Conservation (phyloP, 2,329 filamentous ascomycete species). For the Diplodia intermedia region DNA sequence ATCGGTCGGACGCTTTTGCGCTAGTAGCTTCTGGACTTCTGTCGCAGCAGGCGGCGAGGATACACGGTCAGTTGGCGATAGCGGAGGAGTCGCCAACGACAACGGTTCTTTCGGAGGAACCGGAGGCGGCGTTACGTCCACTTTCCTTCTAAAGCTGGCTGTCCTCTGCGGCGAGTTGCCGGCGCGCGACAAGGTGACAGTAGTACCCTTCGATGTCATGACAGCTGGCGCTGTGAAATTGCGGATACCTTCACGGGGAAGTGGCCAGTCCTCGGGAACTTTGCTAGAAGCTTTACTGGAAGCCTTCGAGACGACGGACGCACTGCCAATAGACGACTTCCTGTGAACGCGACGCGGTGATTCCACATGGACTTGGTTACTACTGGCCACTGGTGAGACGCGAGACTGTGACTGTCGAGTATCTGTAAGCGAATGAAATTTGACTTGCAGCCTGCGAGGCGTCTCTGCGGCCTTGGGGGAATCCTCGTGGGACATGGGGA, state of each 20-base stretch:
- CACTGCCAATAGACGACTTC: slow-evolving; percentile 11
- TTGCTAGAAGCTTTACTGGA: slow-evolving; percentile 19
- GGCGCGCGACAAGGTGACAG: slow-evolving; percentile 10
- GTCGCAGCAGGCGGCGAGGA: slow-evolving; percentile 11
- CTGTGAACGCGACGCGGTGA: slow-evolving; percentile 3
- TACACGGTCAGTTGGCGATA: not conserved
- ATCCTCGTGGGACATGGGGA: slow-evolving; percentile 7
- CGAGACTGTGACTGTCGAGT: slow-evolving; percentile 21
- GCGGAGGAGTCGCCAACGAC: not conserved
- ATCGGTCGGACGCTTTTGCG: slow-evolving; percentile 9
- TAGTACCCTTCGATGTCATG: slow-evolving; percentile 22
- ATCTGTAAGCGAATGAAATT: slow-evolving; percentile 28
- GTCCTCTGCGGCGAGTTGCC: not conserved
- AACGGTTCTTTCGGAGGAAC: slow-evolving; percentile 23
- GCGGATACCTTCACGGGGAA: slow-evolving; percentile 14
- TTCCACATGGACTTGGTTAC: not conserved
- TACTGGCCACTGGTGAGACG: slow-evolving; percentile 1
- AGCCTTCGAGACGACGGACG: slow-evolving; percentile 6
- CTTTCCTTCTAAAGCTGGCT: slow-evolving; percentile 8
- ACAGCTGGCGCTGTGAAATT: slow-evolving; percentile 26
- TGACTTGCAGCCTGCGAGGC: slow-evolving; percentile 22
- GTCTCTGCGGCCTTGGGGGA: slow-evolving; percentile 14
- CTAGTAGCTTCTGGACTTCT: slow-evolving; percentile 5
- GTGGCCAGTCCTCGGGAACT: slow-evolving; percentile 12
- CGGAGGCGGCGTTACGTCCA: not conserved